Percentiles rank a stretch among this genome's conserved stretches.
These are phyloP conservation scores for Aspergillus pseudoglaucus DNA, from an alignment of 2,329 filamentous ascomycete genomes.

Conservation along the genomic window DNA sequence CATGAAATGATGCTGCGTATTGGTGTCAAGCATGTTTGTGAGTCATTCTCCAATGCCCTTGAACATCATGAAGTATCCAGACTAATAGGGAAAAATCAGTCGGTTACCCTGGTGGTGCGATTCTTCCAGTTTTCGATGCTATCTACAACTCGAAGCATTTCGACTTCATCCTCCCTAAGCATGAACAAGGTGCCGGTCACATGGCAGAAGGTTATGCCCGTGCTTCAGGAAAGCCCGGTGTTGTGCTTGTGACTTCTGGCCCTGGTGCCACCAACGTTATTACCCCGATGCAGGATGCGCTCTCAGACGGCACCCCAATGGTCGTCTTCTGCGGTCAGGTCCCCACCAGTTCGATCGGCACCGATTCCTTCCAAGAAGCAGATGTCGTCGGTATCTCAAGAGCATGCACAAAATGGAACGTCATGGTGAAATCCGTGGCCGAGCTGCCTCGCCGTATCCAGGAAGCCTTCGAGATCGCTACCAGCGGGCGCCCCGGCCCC, in stretches of 20 bases:
- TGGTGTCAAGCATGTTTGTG: conserved; percentile 89
- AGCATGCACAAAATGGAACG: conserved; percentile 97
- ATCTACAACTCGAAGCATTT: conserved; percentile 98
- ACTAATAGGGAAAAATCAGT: conserved; percentile 41
- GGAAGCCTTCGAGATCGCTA: conserved; percentile 97
- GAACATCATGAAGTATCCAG: conserved; percentile 2
- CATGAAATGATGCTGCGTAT: conserved; percentile 98
- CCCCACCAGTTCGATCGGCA: conserved; percentile 79
- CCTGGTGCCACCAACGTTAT: conserved; percentile 95
- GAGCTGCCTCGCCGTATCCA: conserved; percentile 92
- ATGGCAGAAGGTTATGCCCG: conserved; percentile 98
- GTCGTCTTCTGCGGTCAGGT: conserved; percentile 96
- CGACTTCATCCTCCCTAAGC: conserved; percentile 88
- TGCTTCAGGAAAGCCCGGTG: conserved; percentile 86
- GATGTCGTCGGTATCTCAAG: conserved; percentile 91
- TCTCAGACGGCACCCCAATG: conserved; percentile 92
- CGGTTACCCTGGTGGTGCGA: conserved; percentile 89
- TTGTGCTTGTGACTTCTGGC: conserved; percentile 93
- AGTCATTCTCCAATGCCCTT: conserved; percentile 35
- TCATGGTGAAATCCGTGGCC: conserved; percentile 93
- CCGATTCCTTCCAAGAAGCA: conserved; percentile 94
- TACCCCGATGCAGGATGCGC: conserved; percentile 91
- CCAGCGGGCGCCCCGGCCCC: conserved; percentile 84
- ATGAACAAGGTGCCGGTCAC: conserved; percentile 96
- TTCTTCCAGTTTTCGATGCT: conserved; percentile 95